Percentiles rank a stretch among this genome's conserved stretches.
These are phyloP conservation scores for Puccinellia tenuiflora DNA, from an alignment of 176 grass and related monocot species.

Conservation along the genomic window DNA sequence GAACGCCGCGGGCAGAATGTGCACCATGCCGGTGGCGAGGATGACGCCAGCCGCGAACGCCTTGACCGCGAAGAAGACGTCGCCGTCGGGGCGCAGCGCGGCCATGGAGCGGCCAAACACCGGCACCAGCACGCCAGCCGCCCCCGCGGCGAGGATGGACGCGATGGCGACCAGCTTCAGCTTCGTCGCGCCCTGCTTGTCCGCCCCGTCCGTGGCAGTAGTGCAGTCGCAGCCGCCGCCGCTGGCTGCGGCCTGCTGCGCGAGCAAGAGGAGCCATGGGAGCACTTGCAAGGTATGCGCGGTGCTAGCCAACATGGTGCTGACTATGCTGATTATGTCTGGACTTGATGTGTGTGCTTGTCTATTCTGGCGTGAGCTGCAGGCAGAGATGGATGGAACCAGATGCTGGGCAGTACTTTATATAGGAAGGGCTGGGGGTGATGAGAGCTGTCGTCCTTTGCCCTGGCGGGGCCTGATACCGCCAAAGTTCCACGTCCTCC, in stretches of 20 bases:
- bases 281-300: slow-evolving; percentile 37
- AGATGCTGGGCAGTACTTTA: slow-evolving; percentile 11
- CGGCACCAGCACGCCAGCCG: slow-evolving; percentile 65
- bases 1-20: slow-evolving; percentile 82
- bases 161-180: slow-evolving; percentile 76
- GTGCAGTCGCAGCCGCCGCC: slow-evolving; percentile 44
- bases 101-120: slow-evolving; percentile 64
- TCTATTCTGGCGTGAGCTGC: slow-evolving; percentile 8
- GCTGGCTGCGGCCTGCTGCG: slow-evolving; percentile 35
- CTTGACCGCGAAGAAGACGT: slow-evolving; percentile 78
- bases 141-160: slow-evolving; percentile 76
- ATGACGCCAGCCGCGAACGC: slow-evolving; percentile 90
- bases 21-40: slow-evolving; percentile 82
- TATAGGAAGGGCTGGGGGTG: slow-evolving; percentile 14
- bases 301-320: slow-evolving; percentile 37
- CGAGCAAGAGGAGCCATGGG: slow-evolving; percentile 49
- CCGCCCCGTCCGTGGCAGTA: slow-evolving; percentile 28
- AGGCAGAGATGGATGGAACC: slow-evolving; percentile 1
- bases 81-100: slow-evolving; percentile 47
- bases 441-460: slow-evolving; percentile 7
- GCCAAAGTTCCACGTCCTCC: background rate
- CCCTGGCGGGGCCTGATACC: slow-evolving; percentile 13
- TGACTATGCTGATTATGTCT: background rate
- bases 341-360: background rate
- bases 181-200: slow-evolving; percentile 28